Evolutionary conservation across 805 yeast species (phyloP), one percentile per base, ranked within the genome.

Genomic region (Kazachstania viticola): DNA sequence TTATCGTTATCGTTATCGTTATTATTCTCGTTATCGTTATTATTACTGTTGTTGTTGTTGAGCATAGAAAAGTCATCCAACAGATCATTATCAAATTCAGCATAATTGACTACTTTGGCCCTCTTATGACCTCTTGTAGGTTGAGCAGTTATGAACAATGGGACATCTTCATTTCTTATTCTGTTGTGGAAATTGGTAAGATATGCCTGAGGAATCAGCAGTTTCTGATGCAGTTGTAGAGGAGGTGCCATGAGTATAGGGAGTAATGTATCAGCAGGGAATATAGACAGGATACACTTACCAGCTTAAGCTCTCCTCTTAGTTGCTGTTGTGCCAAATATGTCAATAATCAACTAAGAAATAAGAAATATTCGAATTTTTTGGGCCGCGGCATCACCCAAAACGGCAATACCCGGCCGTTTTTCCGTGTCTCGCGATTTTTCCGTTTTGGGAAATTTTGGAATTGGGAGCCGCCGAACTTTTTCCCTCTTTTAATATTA

Each of bases 71-170:
- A 71, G 37, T 66, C 71, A 33, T 60, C 61, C 29, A 62, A 73
- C 34, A 69, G 68, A 40, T 75, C 75, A 30, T 71, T 73, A 39
- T 82, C 94, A 37, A 73, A 67, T 51, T 84, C 95, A 0, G 95
- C 91, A 49, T 85, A 85, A 51, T 80, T 82, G 31, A 82, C 73
- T 30, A 75, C 78, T 27, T 72, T 61, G 9, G 82, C 75, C 44
- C 95, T 65, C 52, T 83, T 84, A 21, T 84, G 76, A 19, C 78
- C 69, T 41, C 96, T 69, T 3, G 85, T 73, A 2, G 83, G 81
- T 16, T 79, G 76, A 1, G 84, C 79, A 2, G 83, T 70, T 23
- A 79, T 67, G 43, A 77, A 71, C 21, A 87, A 58, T 2, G 93
- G 74, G 21, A 84, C 81, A 35, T 77, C 74, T 21, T 75, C 79